A percentile compares a stretch with the other conserved stretches of the same genome.
These are phyloP conservation scores for Lentithecium fluviatile DNA, from an alignment of 495 filamentous ascomycete genomes.

Conservation along the genomic window DNA sequence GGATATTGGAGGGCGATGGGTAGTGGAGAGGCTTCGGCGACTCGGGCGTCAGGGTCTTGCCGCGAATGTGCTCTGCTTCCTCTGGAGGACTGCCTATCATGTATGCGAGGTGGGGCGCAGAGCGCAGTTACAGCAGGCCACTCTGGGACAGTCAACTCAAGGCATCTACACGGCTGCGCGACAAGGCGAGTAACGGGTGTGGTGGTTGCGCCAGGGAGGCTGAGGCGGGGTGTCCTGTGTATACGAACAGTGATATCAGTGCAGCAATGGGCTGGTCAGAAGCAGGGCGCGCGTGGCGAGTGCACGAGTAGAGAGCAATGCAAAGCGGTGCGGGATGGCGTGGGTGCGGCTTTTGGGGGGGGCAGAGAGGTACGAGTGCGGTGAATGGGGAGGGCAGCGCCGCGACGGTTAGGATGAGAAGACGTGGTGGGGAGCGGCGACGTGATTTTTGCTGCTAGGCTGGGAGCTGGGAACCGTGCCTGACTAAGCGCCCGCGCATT, in stretches of 20 bases:
- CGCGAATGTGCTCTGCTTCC: conserved; percentile 65
- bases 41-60: conserved; percentile 68
- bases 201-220: not conserved
- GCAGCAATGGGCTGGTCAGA: conserved; percentile 26
- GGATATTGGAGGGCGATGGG: conserved; percentile 67
- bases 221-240: conserved; percentile 16
- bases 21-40: conserved; percentile 70
- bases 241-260: conserved; percentile 15
- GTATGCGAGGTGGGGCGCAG: conserved; percentile 39
- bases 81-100: conserved; percentile 65
- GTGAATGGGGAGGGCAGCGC: no score
- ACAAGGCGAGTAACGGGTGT: not conserved
- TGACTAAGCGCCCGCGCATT: no score
- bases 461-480: no score
- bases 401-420: no score
- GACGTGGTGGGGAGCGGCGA: no score
- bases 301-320: conserved; percentile 4
- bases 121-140: conserved; percentile 17
- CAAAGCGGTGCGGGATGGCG: not conserved
- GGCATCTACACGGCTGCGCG: conserved; percentile 27
- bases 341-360: no score
- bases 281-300: not conserved
- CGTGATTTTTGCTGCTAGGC: no score
- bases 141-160: conserved; percentile 32
- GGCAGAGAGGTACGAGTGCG: no score